Evolutionary conservation across 108 stramenopile genomes (phyloP), one percentile per base, ranked within the genome.

Genomic region (Thalassiosira profunda): DNA sequence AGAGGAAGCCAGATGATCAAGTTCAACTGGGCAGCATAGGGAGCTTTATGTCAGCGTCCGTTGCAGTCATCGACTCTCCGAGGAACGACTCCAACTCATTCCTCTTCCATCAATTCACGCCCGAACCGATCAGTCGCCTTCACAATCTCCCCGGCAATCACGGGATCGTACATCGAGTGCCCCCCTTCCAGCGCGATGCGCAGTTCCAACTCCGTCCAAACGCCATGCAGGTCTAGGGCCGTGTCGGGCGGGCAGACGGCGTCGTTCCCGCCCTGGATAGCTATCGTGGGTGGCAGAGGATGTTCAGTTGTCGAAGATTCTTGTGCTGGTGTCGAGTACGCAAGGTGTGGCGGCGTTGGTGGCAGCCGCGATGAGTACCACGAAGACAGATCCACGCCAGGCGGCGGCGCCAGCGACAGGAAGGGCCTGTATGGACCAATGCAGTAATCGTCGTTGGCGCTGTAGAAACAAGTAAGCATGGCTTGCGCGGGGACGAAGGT

Each of bases 101-200:
- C n/a, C n/a, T 64, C 49, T 30, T 44, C 17, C 21, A 53, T 31
- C 38, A 76, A 52, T 17, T 34, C 54, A 35, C 45, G 46, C 9
- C 76, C 86, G 44, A 90, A 59, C 58, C 76, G 72, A 75, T 93
- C 91, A 18, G 86, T 71, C 3, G 88, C 86, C 52, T 79, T 56
- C 8, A 93, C 58, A 33, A 93, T 53, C 57, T 93, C 91, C 46
- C 83, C 48, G 12, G 65, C 55, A 58, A 93, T 81, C 2, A 53
- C 56, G 23, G 85, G 74, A 74, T 93, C 88, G 70, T 93, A 93
- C 88, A 89, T 89, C 21, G 88, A 90, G 63, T 93, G 91, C 30
- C 88, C 88, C 23, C 81, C 68, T 12, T 68, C 25, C 20, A 76
- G 15, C 12, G 81, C 81, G 35, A 93, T 86, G 42, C 88, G 66